Percentiles rank a stretch among this genome's conserved stretches.
Conservation (phyloP, 148 eudicot genomes). For the Arbutus unedo region DNA sequence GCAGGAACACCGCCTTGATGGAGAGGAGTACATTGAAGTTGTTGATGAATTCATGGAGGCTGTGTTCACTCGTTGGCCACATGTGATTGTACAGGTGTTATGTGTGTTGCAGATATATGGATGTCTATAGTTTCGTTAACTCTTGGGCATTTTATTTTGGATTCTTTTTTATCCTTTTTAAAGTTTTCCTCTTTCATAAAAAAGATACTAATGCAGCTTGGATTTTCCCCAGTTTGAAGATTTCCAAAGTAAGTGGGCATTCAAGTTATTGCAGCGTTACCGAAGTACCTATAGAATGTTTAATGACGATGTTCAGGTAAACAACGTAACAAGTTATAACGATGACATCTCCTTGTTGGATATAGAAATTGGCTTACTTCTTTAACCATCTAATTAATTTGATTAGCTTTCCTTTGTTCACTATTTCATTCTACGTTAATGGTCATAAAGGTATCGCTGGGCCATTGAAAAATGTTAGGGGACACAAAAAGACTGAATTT, state of each 20-base stretch:
- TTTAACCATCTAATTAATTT: neutral
- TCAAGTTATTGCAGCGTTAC: slow-evolving; percentile 87
- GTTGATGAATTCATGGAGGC: slow-evolving; percentile 98
- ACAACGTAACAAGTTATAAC: neutral
- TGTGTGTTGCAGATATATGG: neutral
- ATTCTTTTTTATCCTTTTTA: neutral
- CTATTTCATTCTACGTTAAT: neutral
- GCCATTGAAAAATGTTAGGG: neutral
- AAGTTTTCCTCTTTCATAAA: neutral
- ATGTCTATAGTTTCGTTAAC: neutral
- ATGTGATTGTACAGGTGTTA: slow-evolving; percentile 87
- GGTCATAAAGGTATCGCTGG: neutral
- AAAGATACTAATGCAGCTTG: slow-evolving; percentile 11
- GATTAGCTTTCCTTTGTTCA: slow-evolving; percentile 3
- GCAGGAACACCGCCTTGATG: slow-evolving; percentile 94
- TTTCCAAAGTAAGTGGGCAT: slow-evolving; percentile 99
- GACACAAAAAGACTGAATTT: neutral
- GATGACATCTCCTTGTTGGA: neutral
- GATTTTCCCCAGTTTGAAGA: slow-evolving; percentile 78
- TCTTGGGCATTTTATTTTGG: neutral
- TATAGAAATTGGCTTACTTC: neutral
- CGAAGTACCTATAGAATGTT: slow-evolving; percentile 89
- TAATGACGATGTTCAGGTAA: slow-evolving; percentile 98
- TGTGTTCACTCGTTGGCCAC: slow-evolving; percentile 93
- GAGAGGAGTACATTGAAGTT: slow-evolving; percentile 86